Evolutionary conservation across 768 basidiomycete genomes (phyloP).

Genomic region (Tricholoma furcatifolium): DNA sequence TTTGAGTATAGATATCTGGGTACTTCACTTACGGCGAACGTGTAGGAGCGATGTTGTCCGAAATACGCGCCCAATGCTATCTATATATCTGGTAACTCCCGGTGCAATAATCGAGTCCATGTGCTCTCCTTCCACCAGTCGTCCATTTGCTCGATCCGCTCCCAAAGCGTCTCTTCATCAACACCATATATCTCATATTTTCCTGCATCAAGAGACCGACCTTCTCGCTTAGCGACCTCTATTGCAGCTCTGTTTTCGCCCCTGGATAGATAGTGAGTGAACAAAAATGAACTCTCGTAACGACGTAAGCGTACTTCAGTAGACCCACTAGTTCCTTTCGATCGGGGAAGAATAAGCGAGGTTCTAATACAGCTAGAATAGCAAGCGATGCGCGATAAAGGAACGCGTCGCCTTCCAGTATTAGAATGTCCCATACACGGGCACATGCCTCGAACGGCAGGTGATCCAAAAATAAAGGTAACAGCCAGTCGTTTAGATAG

Average conservation of each 20-base stretch:
- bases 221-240: slow-evolving; percentile 79
- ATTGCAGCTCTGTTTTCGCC: slow-evolving; percentile 82
- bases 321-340: slow-evolving; percentile 73
- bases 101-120: slow-evolving; percentile 77
- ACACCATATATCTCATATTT: slow-evolving; percentile 87
- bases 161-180: slow-evolving; percentile 85
- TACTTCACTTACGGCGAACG: too few species aligned
- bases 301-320: slow-evolving; percentile 51
- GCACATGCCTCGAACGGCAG: slow-evolving; percentile 91
- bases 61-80: not conserved
- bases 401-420: slow-evolving; percentile 90
- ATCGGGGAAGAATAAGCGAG: slow-evolving; percentile 88
- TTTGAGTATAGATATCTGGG: too few species aligned
- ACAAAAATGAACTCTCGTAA: not conserved
- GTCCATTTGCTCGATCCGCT: slow-evolving; percentile 75
- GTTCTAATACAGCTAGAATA: slow-evolving; percentile 78
- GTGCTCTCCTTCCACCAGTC: slow-evolving; percentile 95
- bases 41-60: slow-evolving; percentile 11
- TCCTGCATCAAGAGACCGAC: slow-evolving; percentile 57
- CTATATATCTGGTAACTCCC: slow-evolving; percentile 80
- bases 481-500: slow-evolving; percentile 83
- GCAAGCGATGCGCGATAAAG: slow-evolving; percentile 83
- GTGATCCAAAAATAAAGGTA: slow-evolving; percentile 80
- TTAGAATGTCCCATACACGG: slow-evolving; percentile 82
- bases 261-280: slow-evolving; percentile 34